These are phyloP conservation scores for Massarina eburnea DNA, from an alignment of 2,329 filamentous ascomycete genomes.

Conservation along the genomic window DNA sequence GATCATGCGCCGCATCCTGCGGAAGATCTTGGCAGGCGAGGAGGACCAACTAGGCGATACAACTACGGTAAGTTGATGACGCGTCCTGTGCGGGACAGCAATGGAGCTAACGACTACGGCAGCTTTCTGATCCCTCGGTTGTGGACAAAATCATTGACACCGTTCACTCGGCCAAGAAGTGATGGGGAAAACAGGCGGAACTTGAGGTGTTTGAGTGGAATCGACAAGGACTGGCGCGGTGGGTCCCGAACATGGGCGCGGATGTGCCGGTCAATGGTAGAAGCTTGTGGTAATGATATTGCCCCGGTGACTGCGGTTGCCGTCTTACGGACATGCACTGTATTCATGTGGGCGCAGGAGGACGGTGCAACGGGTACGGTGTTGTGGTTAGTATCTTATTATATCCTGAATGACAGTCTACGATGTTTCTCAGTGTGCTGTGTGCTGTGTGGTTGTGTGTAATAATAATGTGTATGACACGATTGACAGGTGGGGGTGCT, in stretches of 20 bases:
- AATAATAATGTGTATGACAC: too few relatives aligned
- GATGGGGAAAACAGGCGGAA: constrained; percentile 5
- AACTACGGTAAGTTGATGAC: constrained; percentile 69
- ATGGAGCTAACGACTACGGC: constrained; percentile 28
- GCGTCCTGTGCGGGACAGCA: constrained; percentile 25
- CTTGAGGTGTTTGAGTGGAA: constrained; percentile 8
- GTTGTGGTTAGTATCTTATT: too few relatives aligned
- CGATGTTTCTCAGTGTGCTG: too few relatives aligned
- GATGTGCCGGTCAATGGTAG: too few relatives aligned
- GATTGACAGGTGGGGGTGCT: too few relatives aligned
- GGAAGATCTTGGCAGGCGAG: constrained; percentile 96
- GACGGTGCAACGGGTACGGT: too few relatives aligned
- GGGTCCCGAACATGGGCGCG: background rate
- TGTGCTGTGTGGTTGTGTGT: too few relatives aligned
- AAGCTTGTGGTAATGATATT: background rate
- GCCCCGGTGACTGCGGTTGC: background rate
- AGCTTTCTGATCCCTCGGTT: constrained; percentile 87
- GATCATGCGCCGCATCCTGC: constrained; percentile 96
- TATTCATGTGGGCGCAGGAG: background rate
- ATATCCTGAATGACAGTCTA: too few relatives aligned
- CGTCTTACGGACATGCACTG: background rate
- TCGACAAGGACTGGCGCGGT: background rate
- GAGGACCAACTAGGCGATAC: constrained; percentile 95
- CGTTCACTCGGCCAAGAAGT: constrained; percentile 64
- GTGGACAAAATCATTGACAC: constrained; percentile 86